Conservation (phyloP, 2,329 filamentous ascomycete genomes). For the Epichloe elymi region DNA sequence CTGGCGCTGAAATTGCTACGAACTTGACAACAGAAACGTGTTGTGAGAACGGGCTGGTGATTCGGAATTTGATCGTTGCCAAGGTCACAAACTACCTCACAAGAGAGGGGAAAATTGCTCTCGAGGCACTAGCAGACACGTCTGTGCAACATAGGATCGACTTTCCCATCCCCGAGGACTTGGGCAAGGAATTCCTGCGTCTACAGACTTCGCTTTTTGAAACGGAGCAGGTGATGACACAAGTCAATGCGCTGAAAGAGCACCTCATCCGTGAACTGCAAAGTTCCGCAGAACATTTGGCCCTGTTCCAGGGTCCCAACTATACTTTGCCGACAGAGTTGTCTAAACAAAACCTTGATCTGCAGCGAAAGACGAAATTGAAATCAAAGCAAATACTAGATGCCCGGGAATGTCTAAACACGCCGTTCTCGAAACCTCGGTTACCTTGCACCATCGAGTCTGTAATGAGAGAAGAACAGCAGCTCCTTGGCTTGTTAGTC, state of each 20-base stretch:
- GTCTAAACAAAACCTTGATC: conserved; percentile 58
- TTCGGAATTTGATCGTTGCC: conserved; percentile 31
- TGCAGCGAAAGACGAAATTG: conserved; percentile 57
- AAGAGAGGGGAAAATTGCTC: conserved; percentile 37
- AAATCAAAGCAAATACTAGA: conserved; percentile 55
- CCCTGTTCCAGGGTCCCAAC: conserved; percentile 27
- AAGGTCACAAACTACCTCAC: conserved; percentile 23
- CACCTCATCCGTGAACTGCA: conserved; percentile 40
- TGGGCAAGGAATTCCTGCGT: conserved; percentile 40
- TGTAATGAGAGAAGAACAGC: conserved; percentile 43
- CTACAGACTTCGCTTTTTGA: conserved; percentile 40
- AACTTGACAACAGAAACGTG: not conserved
- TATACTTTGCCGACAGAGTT: conserved; percentile 46
- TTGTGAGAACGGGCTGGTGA: conserved; percentile 13
- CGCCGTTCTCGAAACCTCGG: conserved; percentile 20
- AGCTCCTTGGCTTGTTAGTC: conserved; percentile 42
- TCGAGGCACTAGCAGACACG: conserved; percentile 44
- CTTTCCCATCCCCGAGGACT: conserved; percentile 31
- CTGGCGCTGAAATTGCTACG: not conserved
- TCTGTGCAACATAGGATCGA: conserved; percentile 36
- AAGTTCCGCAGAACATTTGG: conserved; percentile 24
- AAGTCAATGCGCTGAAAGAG: conserved; percentile 41
- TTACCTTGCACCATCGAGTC: conserved; percentile 40
- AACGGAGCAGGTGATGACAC: conserved; percentile 40
- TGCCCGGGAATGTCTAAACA: conserved; percentile 35